Base-by-base conservation (phyloP, 176 grass and related monocot genomes). In the Aegilops speltoides region DNA sequence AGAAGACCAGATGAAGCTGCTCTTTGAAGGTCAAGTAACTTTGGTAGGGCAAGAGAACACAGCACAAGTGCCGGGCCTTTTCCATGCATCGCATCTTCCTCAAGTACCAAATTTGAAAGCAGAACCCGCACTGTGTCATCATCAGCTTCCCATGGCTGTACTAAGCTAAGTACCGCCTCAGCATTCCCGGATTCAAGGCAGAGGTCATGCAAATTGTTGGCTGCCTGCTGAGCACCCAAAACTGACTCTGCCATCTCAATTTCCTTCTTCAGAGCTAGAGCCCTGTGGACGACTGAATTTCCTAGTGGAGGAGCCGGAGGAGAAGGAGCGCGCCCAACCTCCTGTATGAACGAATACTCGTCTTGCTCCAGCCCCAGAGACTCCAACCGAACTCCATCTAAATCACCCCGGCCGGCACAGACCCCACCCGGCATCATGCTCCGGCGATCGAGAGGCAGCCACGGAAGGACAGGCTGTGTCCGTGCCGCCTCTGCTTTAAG, bases 131-230 rank as follows among this genome's bases (percentile, higher is more conserved):
- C 29, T 3, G 56, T 87, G 43, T 94, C 91, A 67, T 95, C 91
- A 20, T 94, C 85, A 3, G 92, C 92, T 80, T 89, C 79, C 96
- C 96, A 98, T 10, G 96, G 96, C 54, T 64, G 81, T 29, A 92
- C 86, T 50, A 98, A 79, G 75, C 73, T 91, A 64, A 98, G 89
- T 61, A 94, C 81, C 3, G 62, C 84, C 24, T 87, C 59, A 3
- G 81, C 50, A 87, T 92, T 91, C 71, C 92, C 61, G 15, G 91
- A 93, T 31, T 90, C 84, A 37, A 82, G 9, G 34, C 90, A 98
- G 32, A 98, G 79, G 48, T 91, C 37, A 74, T 84, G 84, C 63
- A 98, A 79, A 75, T 91, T 83, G 32, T 89, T 88, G 0, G 76
- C 91, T 70, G 77, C 19, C 6, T 16, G 61, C 67, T 93, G 74